A percentile compares a stretch with the other conserved stretches of the same genome.
Conservation (phyloP, 73 alveolate species). For the Paramecium sonneborni region DNA sequence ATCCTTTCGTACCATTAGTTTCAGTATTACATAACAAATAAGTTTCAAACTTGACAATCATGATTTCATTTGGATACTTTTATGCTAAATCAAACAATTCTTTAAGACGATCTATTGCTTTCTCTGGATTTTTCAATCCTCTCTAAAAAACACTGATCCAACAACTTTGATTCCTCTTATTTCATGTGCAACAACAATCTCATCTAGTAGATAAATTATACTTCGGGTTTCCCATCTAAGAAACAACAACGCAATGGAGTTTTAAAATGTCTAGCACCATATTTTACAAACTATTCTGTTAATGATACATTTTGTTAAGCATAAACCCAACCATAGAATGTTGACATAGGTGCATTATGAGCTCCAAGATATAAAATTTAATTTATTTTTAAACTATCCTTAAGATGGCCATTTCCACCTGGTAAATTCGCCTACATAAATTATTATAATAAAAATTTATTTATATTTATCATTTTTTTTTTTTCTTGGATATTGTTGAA, state of each 20-base stretch:
- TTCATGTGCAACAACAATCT: slow-evolving; percentile 8
- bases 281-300: not conserved
- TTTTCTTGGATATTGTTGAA: not conserved
- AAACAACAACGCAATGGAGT: not conserved
- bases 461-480: not conserved
- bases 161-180: not conserved
- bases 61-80: not conserved
- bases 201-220: not conserved
- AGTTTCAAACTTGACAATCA: not conserved
- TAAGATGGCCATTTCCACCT: slow-evolving; percentile 22
- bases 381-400: not conserved
- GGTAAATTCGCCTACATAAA: not conserved
- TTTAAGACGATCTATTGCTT: not conserved
- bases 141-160: not conserved
- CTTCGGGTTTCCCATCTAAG: not conserved
- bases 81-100: not conserved
- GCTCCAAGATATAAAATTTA: not conserved
- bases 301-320: not conserved
- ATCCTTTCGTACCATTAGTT: not conserved
- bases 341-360: not conserved
- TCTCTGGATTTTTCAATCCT: not conserved
- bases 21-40: not conserved
- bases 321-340: not conserved
- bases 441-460: not conserved
- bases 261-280: slow-evolving; percentile 36